These are phyloP conservation scores for Diutina scorzettiae DNA, from an alignment of 1,139 yeast genomes.

Conservation along the genomic window DNA sequence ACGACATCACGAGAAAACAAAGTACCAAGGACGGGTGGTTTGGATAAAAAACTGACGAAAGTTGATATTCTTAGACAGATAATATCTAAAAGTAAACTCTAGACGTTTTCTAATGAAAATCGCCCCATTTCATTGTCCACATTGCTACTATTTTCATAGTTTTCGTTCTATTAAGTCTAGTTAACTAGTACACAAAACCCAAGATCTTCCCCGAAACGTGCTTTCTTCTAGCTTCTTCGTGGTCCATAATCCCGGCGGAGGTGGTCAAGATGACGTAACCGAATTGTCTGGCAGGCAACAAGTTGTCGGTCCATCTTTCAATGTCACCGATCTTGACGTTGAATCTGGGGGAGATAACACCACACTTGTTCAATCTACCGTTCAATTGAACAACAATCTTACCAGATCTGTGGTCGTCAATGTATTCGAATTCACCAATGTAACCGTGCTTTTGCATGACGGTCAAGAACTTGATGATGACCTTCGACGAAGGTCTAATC, in stretches of 20 bases:
- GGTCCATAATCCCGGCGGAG: constrained; percentile 99
- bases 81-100: no score
- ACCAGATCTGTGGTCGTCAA: constrained; percentile 98
- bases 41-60: no score
- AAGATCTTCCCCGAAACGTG: constrained; percentile 97
- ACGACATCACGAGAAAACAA: no score
- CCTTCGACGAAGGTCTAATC: constrained; percentile 98
- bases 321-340: constrained; percentile 87
- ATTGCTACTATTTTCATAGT: not conserved
- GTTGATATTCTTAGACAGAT: no score
- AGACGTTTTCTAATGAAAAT: not conserved
- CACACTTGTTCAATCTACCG: constrained; percentile 98
- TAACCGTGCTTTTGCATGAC: constrained; percentile 93
- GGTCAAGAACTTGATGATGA: constrained; percentile 88
- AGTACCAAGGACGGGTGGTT: no score
- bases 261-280: constrained; percentile 94
- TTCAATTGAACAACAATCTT: constrained; percentile 92
- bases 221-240: constrained; percentile 99
- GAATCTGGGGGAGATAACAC: constrained; percentile 97
- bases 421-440: constrained; percentile 98
- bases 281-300: constrained; percentile 97
- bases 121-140: not conserved
- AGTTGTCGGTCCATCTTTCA: constrained; percentile 97
- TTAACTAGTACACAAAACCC: constrained; percentile 92
- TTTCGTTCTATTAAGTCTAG: no score